Base-by-base conservation (phyloP, 1,139 yeast species). In the Kodamaea plutei region DNA sequence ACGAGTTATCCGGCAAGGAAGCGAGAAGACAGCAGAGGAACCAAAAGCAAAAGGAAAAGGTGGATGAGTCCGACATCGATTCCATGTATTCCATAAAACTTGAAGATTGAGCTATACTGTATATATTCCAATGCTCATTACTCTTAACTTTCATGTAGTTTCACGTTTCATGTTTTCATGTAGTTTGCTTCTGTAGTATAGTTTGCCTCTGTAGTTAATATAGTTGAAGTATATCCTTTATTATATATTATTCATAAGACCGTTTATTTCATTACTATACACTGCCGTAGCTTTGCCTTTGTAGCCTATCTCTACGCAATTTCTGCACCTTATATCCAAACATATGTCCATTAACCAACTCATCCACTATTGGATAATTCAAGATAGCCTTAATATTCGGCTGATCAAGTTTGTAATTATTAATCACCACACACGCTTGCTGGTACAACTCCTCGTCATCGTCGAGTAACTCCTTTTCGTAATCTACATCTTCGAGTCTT, bases 361-460 rank as follows among this genome's bases (percentile, higher is more conserved):
- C 71, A 33, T 67, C 73, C 6, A 66, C 71, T 15, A 67, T 64
- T 1, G 73, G 74, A 39, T 68, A 68, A 36, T 67, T 65, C 23
- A 68, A 45, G 28, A 67, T 32, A 28, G 46, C 39, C 33, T 61
- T 61, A 18, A 65, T 59, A 25, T 61, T 61, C 1, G 35, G 29
- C 38, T 62, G 70, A 31, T 66, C 66, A 27, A 68, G 43, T 23
- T 63, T 55, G 39, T 66, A 67, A 44, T 63, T 68, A 36, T 63
- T 65, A 16, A 68, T 56, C 11, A 52, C 58, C 5, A 55, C 44
- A 17, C 55, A 49, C 2, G 73, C 71, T 15, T 44, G 43, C 13
- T 51, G 56, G 38, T 68, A 68, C 19, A 45, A 52, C 8, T 26
- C 26, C 39, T 68, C 74, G 39, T 68, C 74, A 9, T 59, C 68